Evolutionary conservation across 345 rosid species (phyloP).

Genomic region (Melastoma malabathricum): DNA sequence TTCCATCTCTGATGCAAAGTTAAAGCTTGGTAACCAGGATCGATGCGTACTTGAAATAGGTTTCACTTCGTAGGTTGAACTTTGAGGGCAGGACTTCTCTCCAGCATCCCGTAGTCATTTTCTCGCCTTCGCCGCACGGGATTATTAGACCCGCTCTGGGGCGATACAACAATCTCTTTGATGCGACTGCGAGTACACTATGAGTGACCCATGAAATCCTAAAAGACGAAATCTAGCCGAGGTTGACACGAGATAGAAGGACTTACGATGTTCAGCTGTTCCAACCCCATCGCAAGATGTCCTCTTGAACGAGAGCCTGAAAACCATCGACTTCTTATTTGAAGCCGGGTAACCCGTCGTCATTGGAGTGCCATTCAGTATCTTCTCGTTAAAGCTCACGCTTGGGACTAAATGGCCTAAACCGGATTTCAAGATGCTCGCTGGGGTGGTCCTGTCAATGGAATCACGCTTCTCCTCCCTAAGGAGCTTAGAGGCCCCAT

Average conservation of each 20-base stretch:
- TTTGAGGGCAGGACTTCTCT: slow-evolving; percentile 55
- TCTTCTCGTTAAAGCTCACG: slow-evolving; percentile 31
- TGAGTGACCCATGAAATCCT: too few relatives aligned
- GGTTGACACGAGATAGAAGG: too few relatives aligned
- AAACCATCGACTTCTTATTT: slow-evolving; percentile 36
- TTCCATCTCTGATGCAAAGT: too few relatives aligned
- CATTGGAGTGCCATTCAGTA: slow-evolving; percentile 8
- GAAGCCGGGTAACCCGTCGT: slow-evolving; percentile 16
- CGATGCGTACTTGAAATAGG: slow-evolving; percentile 46
- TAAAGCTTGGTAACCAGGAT: slow-evolving; percentile 1
- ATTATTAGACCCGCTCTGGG: slow-evolving; percentile 49
- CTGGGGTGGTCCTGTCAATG: slow-evolving; percentile 15
- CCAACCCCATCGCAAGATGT: slow-evolving; percentile 61
- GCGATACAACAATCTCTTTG: slow-evolving; percentile 40
- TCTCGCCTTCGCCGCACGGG: slow-evolving; percentile 36
- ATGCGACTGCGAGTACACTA: slow-evolving; percentile 26
- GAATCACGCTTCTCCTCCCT: slow-evolving; percentile 20
- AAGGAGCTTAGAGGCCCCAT: slow-evolving; percentile 30
- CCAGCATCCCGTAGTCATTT: slow-evolving; percentile 39
- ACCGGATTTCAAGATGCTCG: slow-evolving; percentile 16
- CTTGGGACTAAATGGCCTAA: slow-evolving; percentile 25
- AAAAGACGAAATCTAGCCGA: too few relatives aligned
- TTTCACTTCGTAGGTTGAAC: slow-evolving; percentile 50
- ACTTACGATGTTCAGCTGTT: slow-evolving; percentile 33
- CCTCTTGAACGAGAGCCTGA: slow-evolving; percentile 50